Percentiles rank a stretch among this genome's conserved stretches.
phyloP scores from a whole-genome alignment of 345 rosid genomes.

The Salix purpurea region DNA sequence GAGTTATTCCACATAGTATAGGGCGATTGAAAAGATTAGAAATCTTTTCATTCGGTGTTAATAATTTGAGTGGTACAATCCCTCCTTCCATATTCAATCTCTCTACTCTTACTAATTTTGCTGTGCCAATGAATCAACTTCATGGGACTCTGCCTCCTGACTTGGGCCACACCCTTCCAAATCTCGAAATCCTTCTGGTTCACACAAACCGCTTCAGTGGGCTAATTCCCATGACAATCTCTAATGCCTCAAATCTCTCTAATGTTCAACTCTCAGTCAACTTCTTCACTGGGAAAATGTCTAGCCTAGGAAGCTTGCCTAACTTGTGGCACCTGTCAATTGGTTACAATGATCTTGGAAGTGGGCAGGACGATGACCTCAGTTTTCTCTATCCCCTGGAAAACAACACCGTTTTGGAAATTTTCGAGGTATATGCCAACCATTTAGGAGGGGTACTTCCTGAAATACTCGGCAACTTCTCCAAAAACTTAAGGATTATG shows the following conservation, averaged over 20 bases:
- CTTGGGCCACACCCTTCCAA: conserved; percentile 14
- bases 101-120: background rate
- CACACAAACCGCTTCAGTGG: background rate
- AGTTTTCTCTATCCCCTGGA: background rate
- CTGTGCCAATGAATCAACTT: conserved; percentile 1
- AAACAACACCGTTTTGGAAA: background rate
- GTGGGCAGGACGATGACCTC: background rate
- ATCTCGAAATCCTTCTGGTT: background rate
- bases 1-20: conserved; percentile 19
- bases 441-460: background rate
- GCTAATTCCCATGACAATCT: background rate
- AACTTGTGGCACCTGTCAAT: background rate
- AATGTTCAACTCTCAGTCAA: background rate
- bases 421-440: background rate
- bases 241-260: background rate
- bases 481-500: background rate
- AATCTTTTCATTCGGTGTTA: background rate
- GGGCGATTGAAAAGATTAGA: conserved; percentile 19
- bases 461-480: background rate
- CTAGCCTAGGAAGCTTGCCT: background rate
- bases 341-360: background rate
- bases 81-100: conserved; percentile 1
- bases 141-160: conserved; percentile 18
- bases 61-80: conserved; percentile 16
- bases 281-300: background rate